These are phyloP conservation scores for Sarocladium strictum DNA, from an alignment of 2,329 filamentous ascomycete species.

Conservation along the genomic window DNA sequence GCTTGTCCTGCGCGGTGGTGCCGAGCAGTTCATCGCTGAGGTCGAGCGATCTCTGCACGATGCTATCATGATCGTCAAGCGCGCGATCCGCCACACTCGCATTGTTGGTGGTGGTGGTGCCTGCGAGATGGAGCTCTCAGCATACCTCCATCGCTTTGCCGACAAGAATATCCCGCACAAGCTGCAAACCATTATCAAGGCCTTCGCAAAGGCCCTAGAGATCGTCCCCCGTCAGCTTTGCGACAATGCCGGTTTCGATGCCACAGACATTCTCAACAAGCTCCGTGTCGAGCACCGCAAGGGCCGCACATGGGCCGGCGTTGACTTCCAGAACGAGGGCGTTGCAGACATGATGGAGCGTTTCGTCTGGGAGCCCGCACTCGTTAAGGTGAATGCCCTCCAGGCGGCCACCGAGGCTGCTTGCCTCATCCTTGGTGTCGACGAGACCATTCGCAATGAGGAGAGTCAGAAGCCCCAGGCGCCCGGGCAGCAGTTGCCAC, in stretches of 20 bases:
- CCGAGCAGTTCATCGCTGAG: slow-evolving; percentile 98
- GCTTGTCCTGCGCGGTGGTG: slow-evolving; percentile 86
- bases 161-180: slow-evolving; percentile 91
- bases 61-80: slow-evolving; percentile 99
- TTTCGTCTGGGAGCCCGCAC: slow-evolving; percentile 95
- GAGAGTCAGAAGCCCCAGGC: slow-evolving; percentile 82
- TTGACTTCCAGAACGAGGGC: slow-evolving; percentile 90
- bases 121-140: slow-evolving; percentile 92
- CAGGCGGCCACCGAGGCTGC: slow-evolving; percentile 93
- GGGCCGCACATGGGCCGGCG: slow-evolving; percentile 88
- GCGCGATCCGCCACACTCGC: slow-evolving; percentile 86
- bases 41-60: slow-evolving; percentile 97
- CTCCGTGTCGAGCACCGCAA: slow-evolving; percentile 94
- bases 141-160: slow-evolving; percentile 86
- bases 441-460: slow-evolving; percentile 98
- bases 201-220: slow-evolving; percentile 94
- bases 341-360: slow-evolving; percentile 89
- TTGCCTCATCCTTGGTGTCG: slow-evolving; percentile 91
- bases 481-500: slow-evolving; percentile 67
- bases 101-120: slow-evolving; percentile 96
- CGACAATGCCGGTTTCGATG: slow-evolving; percentile 97
- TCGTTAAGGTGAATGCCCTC: slow-evolving; percentile 96
- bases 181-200: slow-evolving; percentile 96
- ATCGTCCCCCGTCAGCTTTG: slow-evolving; percentile 95
- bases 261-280: slow-evolving; percentile 95